These are phyloP conservation scores for Corrigiola litoralis DNA, from an alignment of 179 eudicot species.

Conservation along the genomic window DNA sequence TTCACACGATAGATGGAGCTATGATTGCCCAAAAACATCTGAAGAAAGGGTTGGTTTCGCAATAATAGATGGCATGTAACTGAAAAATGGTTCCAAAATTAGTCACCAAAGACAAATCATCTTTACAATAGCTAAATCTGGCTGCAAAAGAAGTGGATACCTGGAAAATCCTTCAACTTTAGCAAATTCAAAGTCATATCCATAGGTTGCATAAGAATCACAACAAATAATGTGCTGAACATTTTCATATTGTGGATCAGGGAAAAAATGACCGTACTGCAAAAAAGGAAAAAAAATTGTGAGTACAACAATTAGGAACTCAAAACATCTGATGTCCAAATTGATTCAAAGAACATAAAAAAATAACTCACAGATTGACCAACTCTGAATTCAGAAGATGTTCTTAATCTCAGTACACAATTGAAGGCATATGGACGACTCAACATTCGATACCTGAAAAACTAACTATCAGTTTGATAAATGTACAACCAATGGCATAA, in stretches of 20 bases:
- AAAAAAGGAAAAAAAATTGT: constrained; percentile 9
- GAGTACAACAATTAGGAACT: constrained; percentile 12
- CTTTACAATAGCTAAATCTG: not conserved
- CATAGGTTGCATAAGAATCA: constrained; percentile 90
- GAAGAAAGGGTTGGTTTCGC: not conserved
- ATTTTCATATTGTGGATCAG: constrained; percentile 96
- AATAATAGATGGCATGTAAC: not conserved
- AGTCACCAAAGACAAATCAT: not conserved
- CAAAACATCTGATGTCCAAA: not conserved
- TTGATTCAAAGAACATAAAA: constrained; percentile 3
- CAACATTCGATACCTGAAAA: constrained; percentile 86
- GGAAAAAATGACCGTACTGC: constrained; percentile 99
- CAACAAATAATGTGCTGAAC: constrained; percentile 96
- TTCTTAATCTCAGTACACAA: constrained; percentile 76
- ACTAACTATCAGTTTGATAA: not conserved
- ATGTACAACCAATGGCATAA: not conserved
- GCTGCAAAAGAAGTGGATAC: constrained; percentile 34
- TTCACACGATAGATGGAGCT: no score
- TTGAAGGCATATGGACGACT: constrained; percentile 96
- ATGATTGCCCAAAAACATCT: no score
- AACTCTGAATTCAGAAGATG: constrained; percentile 78
- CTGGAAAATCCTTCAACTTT: constrained; percentile 78
- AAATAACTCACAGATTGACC: constrained; percentile 70
- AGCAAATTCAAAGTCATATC: constrained; percentile 92
- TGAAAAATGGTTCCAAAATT: not conserved